A percentile compares a stretch with the other conserved stretches of the same genome.
These are phyloP conservation scores for Xylaria acuta DNA, from an alignment of 495 filamentous ascomycete species.

Conservation along the genomic window DNA sequence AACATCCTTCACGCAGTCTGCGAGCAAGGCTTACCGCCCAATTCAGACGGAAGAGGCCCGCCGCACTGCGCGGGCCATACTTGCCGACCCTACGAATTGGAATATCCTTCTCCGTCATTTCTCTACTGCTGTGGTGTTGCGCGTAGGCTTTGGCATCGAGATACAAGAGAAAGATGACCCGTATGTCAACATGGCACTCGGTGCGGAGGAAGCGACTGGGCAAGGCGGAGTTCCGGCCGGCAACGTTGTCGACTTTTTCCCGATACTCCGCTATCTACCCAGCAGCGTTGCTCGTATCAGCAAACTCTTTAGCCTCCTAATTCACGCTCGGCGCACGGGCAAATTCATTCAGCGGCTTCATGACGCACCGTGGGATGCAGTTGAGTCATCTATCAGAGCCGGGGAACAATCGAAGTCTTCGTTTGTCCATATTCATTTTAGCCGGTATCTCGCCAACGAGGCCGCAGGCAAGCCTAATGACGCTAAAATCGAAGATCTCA, in stretches of 20 bases:
- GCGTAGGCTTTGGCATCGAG: slow-evolving; percentile 55
- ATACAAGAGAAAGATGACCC: slow-evolving; percentile 50
- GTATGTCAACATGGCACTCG: slow-evolving; percentile 52
- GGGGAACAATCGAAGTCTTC: slow-evolving; percentile 10
- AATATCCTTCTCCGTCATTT: slow-evolving; percentile 26
- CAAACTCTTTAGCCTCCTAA: slow-evolving; percentile 22
- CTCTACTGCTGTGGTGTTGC: slow-evolving; percentile 46
- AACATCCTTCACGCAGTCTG: slow-evolving; percentile 47
- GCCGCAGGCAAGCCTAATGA: slow-evolving; percentile 42
- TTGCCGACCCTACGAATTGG: slow-evolving; percentile 31
- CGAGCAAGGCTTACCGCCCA: slow-evolving; percentile 37
- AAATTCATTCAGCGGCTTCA: slow-evolving; percentile 35
- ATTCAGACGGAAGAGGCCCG: slow-evolving; percentile 47
- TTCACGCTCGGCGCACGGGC: slow-evolving; percentile 7
- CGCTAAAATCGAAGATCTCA: slow-evolving; percentile 53
- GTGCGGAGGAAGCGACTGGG: slow-evolving; percentile 49
- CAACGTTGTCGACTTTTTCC: slow-evolving; percentile 54
- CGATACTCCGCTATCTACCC: slow-evolving; percentile 30
- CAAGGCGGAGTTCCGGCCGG: slow-evolving; percentile 52
- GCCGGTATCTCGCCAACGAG: slow-evolving; percentile 30
- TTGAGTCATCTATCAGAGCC: slow-evolving; percentile 3
- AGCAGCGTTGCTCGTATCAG: slow-evolving; percentile 20
- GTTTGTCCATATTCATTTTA: slow-evolving; percentile 36
- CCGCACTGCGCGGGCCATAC: slow-evolving; percentile 32
- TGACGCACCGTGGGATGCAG: slow-evolving; percentile 18